Evolutionary conservation across 805 yeast species (phyloP), one percentile per base, ranked within the genome.

Genomic region (Saccharomycopsis sp.): DNA sequence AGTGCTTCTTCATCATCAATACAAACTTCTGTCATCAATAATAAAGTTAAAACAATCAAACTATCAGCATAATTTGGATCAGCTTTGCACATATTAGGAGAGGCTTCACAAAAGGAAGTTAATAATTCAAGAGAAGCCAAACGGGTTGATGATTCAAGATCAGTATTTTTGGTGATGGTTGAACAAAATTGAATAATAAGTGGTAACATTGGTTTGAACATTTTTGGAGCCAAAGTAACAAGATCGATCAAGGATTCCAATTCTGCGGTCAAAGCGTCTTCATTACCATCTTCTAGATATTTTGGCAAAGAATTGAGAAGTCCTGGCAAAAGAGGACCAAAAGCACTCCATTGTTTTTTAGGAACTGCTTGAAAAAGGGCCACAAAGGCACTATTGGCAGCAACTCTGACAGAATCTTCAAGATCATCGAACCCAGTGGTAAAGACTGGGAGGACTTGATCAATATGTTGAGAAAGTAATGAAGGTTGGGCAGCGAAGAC

Each of bases 21-120:
- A 45, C 95, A 88, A 41, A 92, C 89, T 58, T 89, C 97, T 10
- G 96, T 87, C 74, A 89, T 79, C 79, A 92, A 71, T 31, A 78
- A 67, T 46, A 92, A 67, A 23, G 89, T 81, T 46, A 76, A 73
- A 39, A 80, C 62, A 26, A 92, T 83, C 57, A 89, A 69, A 13
- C 78, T 66, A 36, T 74, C 69, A 1, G 89, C 75, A 59, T 87
- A 92, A 5, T 72, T 62, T 5, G 79, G 69, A 51, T 84, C 84
- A 25, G 76, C 62, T 56, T 83, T 83, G 65, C 97, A 89, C 98
- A 92, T 92, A 38, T 77, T 78, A 29, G 98, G 97, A 8, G 96
- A 82, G 20, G 83, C 81, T 57, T 92, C 98, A 45, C 92, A 76
- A 56, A 92, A 92, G 0, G 95, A 82, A 4, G 95, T 84, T 51